These are phyloP conservation scores for Diaporthe ilicicola DNA, from an alignment of 2,329 filamentous ascomycete species.

Conservation along the genomic window DNA sequence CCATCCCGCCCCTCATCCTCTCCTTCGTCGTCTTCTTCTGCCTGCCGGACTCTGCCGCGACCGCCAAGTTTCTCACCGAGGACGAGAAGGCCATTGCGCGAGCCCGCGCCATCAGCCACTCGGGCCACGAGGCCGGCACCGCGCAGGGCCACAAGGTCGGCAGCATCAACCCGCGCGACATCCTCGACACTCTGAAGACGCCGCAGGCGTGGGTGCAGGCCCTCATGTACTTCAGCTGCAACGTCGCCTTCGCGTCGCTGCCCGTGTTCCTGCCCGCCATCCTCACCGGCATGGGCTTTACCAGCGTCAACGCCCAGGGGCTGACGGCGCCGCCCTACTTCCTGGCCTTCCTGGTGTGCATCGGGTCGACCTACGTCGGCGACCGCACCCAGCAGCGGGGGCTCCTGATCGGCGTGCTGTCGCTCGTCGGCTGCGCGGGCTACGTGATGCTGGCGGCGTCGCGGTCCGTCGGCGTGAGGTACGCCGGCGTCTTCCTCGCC, in stretches of 20 bases:
- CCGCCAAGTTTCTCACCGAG: constrained; percentile 62
- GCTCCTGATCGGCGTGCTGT: constrained; percentile 64
- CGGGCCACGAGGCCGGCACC: constrained; percentile 55
- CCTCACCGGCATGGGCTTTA: constrained; percentile 73
- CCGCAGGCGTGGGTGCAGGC: constrained; percentile 59
- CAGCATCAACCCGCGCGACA: constrained; percentile 54
- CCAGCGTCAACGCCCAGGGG: constrained; percentile 72
- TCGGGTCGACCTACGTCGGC: constrained; percentile 69
- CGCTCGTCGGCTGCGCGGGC: constrained; percentile 65
- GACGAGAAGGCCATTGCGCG: constrained; percentile 67
- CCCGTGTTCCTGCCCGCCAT: constrained; percentile 73
- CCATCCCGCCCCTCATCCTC: constrained; percentile 65
- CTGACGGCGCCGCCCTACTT: constrained; percentile 78
- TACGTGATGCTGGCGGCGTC: constrained; percentile 72
- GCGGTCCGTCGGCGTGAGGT: constrained; percentile 51
- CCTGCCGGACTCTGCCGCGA: constrained; percentile 60
- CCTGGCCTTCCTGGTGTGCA: constrained; percentile 69
- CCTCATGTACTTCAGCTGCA: constrained; percentile 67
- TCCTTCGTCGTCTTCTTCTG: constrained; percentile 63
- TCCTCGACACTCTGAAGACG: constrained; percentile 55
- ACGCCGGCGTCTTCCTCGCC: constrained; percentile 56
- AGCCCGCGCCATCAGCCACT: constrained; percentile 60
- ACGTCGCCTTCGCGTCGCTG: constrained; percentile 71
- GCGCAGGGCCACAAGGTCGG: constrained; percentile 50
- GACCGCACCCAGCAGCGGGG: constrained; percentile 72